Percentiles rank a stretch among this genome's conserved stretches.
These are phyloP conservation scores for Spergularia marina DNA, from an alignment of 148 eudicot genomes.

Conservation along the genomic window DNA sequence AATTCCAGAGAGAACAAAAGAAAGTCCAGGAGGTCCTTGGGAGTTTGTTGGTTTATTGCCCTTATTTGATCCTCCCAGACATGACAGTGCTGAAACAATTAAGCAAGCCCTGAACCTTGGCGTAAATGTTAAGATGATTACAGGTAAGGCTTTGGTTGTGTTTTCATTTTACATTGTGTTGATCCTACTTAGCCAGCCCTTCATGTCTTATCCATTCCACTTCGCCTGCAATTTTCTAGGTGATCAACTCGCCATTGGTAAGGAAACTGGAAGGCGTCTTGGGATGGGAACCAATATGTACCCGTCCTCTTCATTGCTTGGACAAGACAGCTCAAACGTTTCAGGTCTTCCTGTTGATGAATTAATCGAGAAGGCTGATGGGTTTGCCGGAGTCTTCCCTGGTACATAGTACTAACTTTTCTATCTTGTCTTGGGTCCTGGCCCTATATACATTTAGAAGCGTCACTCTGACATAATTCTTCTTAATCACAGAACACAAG, in stretches of 20 bases:
- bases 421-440: neutral
- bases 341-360: constrained; percentile 53
- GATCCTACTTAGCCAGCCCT: neutral
- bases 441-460: neutral
- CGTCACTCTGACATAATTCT: neutral
- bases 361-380: constrained; percentile 58
- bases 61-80: constrained; percentile 60
- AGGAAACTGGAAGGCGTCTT: constrained; percentile 55
- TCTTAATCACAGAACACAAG: constrained; percentile 55
- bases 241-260: constrained; percentile 60
- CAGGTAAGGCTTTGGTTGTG: constrained; percentile 30
- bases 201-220: neutral
- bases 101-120: constrained; percentile 51
- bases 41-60: constrained; percentile 54
- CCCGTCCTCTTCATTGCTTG: constrained; percentile 55
- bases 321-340: constrained; percentile 38
- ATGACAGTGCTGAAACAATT: constrained; percentile 60
- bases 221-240: constrained; percentile 25
- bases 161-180: neutral
- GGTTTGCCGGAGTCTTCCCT: constrained; percentile 64
- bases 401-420: constrained; percentile 27
- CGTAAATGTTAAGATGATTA: constrained; percentile 58
- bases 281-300: constrained; percentile 69
- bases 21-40: constrained; percentile 56
- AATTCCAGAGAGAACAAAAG: constrained; percentile 59